These are phyloP conservation scores for Plectosphaerella sp. DNA, from an alignment of 2,329 filamentous ascomycete species.

Conservation along the genomic window DNA sequence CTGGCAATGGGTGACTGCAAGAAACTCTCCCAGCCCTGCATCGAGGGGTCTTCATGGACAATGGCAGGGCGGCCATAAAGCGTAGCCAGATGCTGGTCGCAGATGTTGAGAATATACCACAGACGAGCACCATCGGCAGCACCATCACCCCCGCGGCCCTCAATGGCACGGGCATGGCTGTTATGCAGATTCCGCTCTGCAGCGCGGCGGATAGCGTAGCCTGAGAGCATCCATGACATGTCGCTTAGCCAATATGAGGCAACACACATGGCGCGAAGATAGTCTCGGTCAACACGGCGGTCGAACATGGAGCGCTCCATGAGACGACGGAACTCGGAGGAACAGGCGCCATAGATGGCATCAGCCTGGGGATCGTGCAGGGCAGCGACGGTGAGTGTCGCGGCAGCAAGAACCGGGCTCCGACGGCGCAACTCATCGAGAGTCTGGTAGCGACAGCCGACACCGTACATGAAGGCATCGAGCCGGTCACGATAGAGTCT, in stretches of 20 bases:
- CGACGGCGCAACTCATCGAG: conserved; percentile 47
- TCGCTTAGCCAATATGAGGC: conserved; percentile 61
- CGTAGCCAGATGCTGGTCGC: conserved; percentile 58
- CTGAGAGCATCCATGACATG: conserved; percentile 58
- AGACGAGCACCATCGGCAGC: conserved; percentile 50
- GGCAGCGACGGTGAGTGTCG: conserved; percentile 53
- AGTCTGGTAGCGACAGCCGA: conserved; percentile 43
- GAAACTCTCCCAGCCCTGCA: conserved; percentile 54
- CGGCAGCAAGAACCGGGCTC: conserved; percentile 50
- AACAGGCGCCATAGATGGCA: conserved; percentile 46
- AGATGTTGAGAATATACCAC: conserved; percentile 59
- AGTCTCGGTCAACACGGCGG: conserved; percentile 34
- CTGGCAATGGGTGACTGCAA: conserved; percentile 46
- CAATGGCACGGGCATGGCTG: conserved; percentile 33
- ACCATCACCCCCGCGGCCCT: conserved; percentile 30
- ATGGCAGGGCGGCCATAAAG: conserved; percentile 55
- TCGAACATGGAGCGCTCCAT: conserved; percentile 40
- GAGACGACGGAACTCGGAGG: conserved; percentile 48
- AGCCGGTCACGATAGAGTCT: conserved; percentile 44
- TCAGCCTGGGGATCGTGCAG: conserved; percentile 51
- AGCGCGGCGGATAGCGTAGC: conserved; percentile 44
- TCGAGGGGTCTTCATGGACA: conserved; percentile 52
- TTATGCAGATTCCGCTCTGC: conserved; percentile 41
- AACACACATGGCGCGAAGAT: conserved; percentile 54
- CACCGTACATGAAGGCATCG: conserved; percentile 45